Evolutionary conservation across 768 basidiomycete species (phyloP).

Genomic region (Amanita polypyramis): DNA sequence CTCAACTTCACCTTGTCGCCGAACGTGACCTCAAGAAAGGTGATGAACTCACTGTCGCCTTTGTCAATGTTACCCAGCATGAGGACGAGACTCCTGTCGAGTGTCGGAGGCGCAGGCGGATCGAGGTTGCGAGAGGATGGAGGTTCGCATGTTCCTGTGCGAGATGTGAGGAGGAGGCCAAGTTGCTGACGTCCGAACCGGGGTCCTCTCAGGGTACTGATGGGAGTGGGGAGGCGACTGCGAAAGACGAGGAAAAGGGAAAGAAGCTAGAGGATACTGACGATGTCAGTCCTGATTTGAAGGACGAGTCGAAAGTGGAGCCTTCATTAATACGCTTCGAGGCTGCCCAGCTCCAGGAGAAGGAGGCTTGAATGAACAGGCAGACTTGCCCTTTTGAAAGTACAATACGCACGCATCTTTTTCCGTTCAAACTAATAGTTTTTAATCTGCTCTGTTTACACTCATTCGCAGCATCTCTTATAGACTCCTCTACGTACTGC

Average conservation of each 20-base stretch:
- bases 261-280: neutral
- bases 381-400: neutral
- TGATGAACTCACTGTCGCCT: constrained; percentile 68
- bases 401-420: neutral
- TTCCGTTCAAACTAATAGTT: neutral
- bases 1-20: constrained; percentile 64
- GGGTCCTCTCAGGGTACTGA: constrained; percentile 2
- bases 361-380: neutral
- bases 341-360: neutral
- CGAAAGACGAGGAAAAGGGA: neutral
- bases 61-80: constrained; percentile 55
- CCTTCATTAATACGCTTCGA: neutral
- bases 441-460: neutral
- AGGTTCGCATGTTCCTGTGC: constrained; percentile 66
- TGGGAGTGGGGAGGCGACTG: neutral
- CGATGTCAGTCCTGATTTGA: neutral
- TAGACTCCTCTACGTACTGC: neutral
- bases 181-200: constrained; percentile 23
- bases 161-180: constrained; percentile 49
- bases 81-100: constrained; percentile 41
- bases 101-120: constrained; percentile 53
- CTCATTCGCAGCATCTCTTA: neutral
- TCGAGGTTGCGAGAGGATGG: constrained; percentile 76
- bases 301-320: constrained; percentile 6
- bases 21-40: constrained; percentile 58